A percentile compares a stretch with the other conserved stretches of the same genome.
These are phyloP conservation scores for Yarrowia osloensis DNA, from an alignment of 805 yeast species.

Conservation along the genomic window DNA sequence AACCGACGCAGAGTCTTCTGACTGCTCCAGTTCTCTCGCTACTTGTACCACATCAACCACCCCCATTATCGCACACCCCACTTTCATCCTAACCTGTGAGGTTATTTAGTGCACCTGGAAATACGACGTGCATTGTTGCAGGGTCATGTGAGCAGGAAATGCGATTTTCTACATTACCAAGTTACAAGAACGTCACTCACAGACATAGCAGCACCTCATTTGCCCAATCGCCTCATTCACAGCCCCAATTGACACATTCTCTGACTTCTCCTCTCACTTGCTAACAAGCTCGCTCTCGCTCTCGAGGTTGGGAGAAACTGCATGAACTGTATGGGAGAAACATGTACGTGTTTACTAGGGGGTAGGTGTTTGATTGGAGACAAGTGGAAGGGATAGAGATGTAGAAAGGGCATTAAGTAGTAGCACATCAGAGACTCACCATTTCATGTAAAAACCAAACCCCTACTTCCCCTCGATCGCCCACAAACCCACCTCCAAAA, in stretches of 20 bases:
- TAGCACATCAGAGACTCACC: no score
- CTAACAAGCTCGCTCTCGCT: not conserved
- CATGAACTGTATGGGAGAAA: not conserved
- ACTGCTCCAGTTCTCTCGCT: no score
- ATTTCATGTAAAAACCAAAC: not conserved
- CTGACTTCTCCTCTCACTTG: not conserved
- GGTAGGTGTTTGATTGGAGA: not conserved
- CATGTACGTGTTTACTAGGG: constrained; percentile 20
- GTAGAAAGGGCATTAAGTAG: no score
- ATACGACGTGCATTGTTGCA: no score
- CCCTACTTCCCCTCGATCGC: not conserved
- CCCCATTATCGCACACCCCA: no score
- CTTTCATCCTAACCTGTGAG: no score
- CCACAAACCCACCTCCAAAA: not conserved
- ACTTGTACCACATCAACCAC: no score
- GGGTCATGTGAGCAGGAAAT: no score
- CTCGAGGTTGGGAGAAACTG: not conserved
- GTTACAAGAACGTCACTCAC: no score
- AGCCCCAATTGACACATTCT: not conserved
- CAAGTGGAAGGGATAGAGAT: not conserved
- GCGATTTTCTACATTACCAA: no score
- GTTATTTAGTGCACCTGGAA: no score
- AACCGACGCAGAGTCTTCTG: no score
- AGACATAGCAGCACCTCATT: not conserved
- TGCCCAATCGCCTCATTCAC: not conserved